Conservation (phyloP, 768 basidiomycete species). For the Tremella mesenterica region DNA sequence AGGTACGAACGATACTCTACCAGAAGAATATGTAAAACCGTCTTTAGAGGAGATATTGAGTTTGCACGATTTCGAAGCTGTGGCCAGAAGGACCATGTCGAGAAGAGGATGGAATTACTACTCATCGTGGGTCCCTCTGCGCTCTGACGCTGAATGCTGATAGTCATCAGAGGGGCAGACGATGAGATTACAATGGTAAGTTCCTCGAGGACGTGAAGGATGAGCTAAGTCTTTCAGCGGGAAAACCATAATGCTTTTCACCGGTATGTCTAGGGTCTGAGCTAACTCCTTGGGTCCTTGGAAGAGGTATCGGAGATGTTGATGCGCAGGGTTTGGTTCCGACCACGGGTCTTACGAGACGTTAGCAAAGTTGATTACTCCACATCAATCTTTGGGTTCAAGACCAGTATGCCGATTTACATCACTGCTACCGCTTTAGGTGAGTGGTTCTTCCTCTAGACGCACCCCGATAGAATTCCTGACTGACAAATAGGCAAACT, state of each 20-base stretch:
- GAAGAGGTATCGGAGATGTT: not conserved
- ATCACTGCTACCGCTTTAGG: conserved; percentile 51
- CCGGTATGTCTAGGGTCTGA: no score
- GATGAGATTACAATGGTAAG: conserved; percentile 64
- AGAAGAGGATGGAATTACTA: conserved; percentile 75
- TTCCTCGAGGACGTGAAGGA: conserved; percentile 6
- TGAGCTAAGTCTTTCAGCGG: conserved; percentile 43
- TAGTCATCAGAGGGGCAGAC: conserved; percentile 55
- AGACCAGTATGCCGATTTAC: conserved; percentile 67
- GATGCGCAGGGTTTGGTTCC: conserved; percentile 75
- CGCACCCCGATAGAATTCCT: not conserved
- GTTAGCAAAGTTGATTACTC: conserved; percentile 77
- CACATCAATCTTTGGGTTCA: conserved; percentile 68
- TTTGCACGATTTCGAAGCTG: conserved; percentile 73
- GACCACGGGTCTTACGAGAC: conserved; percentile 72
- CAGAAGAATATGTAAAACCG: conserved; percentile 32
- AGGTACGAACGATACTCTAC: conserved; percentile 41
- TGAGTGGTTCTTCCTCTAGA: not conserved
- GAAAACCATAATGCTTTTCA: conserved; percentile 91
- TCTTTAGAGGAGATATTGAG: conserved; percentile 54
- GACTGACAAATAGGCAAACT: no score
- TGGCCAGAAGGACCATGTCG: conserved; percentile 64
- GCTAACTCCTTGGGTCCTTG: conserved; percentile 21
- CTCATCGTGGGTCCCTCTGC: conserved; percentile 49
- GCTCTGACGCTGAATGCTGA: not conserved